These are phyloP conservation scores for Epichloe hybrida DNA, from an alignment of 2,329 filamentous ascomycete species.

Conservation along the genomic window DNA sequence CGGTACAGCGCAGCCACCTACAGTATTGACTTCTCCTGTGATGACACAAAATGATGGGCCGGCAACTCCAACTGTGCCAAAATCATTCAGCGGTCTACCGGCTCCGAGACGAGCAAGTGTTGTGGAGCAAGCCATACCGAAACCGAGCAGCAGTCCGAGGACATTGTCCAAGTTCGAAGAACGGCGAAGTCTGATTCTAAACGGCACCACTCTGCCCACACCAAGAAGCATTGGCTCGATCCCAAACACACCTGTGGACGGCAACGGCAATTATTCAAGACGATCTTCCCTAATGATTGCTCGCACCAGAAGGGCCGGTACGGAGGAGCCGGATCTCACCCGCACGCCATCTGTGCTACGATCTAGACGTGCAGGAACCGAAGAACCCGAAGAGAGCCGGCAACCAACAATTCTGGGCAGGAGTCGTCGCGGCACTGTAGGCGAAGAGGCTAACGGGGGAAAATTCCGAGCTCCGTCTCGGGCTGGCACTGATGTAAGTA, in stretches of 20 bases:
- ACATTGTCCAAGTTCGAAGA: conserved; percentile 40
- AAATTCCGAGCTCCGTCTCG: conserved; percentile 44
- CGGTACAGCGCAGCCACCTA: conserved; percentile 10
- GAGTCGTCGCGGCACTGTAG: conserved; percentile 31
- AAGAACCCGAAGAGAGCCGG: conserved; percentile 33
- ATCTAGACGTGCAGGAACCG: conserved; percentile 30
- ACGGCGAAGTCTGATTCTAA: conserved; percentile 33
- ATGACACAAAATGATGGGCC: conserved; percentile 16
- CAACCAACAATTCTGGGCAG: conserved; percentile 31
- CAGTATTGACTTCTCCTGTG: conserved; percentile 3
- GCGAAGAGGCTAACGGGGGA: conserved; percentile 33
- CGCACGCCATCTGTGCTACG: conserved; percentile 35
- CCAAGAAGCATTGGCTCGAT: conserved; percentile 27
- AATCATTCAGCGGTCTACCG: conserved; percentile 23
- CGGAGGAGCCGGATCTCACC: conserved; percentile 38
- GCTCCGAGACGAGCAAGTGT: conserved; percentile 28
- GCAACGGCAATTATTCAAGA: conserved; percentile 23
- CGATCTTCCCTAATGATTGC: conserved; percentile 39
- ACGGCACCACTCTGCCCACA: conserved; percentile 30
- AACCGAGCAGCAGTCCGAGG: conserved; percentile 30
- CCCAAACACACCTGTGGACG: conserved; percentile 28
- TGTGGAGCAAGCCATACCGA: conserved; percentile 26
- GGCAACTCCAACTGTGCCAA: conserved; percentile 32
- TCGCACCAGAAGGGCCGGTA: conserved; percentile 32
- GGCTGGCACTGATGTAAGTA: conserved; percentile 40